Evolutionary conservation across 495 filamentous ascomycete genomes (phyloP).

Genomic region (Sporormia fimetaria): DNA sequence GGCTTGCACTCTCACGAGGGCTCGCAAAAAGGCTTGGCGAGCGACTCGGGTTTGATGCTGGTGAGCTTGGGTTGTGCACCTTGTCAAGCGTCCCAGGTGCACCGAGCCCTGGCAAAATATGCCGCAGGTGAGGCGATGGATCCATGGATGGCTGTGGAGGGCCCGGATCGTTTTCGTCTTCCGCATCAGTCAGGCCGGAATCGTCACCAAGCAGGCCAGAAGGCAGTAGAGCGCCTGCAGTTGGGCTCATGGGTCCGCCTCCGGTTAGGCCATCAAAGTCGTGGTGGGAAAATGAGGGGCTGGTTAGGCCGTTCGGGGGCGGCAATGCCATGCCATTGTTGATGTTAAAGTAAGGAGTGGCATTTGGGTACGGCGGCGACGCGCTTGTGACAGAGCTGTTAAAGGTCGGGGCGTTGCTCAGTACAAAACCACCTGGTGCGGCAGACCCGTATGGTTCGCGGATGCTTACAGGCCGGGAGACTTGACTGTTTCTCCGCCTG

Average conservation of each 20-base stretch:
- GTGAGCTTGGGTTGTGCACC: conserved; percentile 28
- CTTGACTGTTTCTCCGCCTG: conserved; percentile 15
- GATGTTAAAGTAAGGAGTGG: conserved; percentile 30
- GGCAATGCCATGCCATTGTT: conserved; percentile 31
- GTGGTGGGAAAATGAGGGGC: conserved; percentile 23
- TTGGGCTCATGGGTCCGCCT: conserved; percentile 33
- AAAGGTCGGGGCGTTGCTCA: conserved; percentile 15
- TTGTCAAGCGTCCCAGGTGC: conserved; percentile 24
- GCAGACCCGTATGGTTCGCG: conserved; percentile 21
- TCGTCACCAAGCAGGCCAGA: conserved; percentile 34
- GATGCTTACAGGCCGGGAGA: conserved; percentile 20
- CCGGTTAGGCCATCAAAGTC: conserved; percentile 31
- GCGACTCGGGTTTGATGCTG: conserved; percentile 28
- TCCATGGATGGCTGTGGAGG: conserved; percentile 10
- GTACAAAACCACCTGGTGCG: conserved; percentile 17
- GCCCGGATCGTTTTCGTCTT: conserved; percentile 17
- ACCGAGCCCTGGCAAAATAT: conserved; percentile 24
- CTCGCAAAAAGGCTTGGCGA: conserved; percentile 32
- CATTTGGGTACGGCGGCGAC: conserved; percentile 20
- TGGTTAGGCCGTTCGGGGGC: conserved; percentile 2
- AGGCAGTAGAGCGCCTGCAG: conserved; percentile 32
- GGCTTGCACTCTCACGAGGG: conserved; percentile 30
- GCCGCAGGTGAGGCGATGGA: conserved; percentile 11
- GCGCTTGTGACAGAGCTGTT: conserved; percentile 22
- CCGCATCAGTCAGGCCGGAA: conserved; percentile 14